A percentile compares a stretch with the other conserved stretches of the same genome.
These are phyloP conservation scores for Trichosphaerium sp. DNA, from an alignment of 78 protist species.

Conservation along the genomic window DNA sequence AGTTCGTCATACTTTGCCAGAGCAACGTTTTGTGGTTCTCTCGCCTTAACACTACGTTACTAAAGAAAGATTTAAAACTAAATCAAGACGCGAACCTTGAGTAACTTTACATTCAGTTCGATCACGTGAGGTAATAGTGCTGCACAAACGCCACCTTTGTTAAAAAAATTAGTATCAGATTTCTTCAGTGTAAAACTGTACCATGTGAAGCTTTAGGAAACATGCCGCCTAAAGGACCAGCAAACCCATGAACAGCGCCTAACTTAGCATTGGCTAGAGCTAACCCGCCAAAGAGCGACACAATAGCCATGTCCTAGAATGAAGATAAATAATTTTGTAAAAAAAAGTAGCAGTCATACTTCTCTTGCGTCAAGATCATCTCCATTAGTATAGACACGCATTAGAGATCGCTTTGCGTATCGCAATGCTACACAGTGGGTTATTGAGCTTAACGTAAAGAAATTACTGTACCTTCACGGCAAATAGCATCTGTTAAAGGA, in stretches of 20 bases:
- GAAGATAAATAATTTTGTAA: too few species aligned
- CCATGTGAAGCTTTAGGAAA: neutral
- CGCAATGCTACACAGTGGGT: too few species aligned
- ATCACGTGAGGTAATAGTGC: constrained; percentile 23
- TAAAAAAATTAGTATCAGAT: too few species aligned
- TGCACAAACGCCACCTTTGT: constrained; percentile 32
- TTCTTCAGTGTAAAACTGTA: too few species aligned
- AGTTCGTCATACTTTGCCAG: neutral
- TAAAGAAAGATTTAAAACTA: too few species aligned
- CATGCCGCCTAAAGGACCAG: constrained; percentile 12
- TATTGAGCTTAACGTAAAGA: too few species aligned
- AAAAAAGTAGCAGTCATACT: too few species aligned
- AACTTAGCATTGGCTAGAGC: constrained; percentile 38
- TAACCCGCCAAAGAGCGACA: constrained; percentile 16
- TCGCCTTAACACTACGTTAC: neutral
- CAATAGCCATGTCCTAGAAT: constrained; percentile 27
- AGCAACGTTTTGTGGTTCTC: neutral
- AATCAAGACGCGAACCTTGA: too few species aligned
- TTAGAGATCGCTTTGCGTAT: constrained; percentile 9
- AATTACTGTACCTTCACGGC: constrained; percentile 1
- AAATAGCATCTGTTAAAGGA: constrained; percentile 8
- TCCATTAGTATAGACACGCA: neutral
- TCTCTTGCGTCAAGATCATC: constrained; percentile 6
- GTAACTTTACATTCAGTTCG: constrained; percentile 1
- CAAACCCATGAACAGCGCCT: constrained; percentile 45